These are phyloP conservation scores for Xylaria nigripes DNA, from an alignment of 495 filamentous ascomycete species.

Conservation along the genomic window DNA sequence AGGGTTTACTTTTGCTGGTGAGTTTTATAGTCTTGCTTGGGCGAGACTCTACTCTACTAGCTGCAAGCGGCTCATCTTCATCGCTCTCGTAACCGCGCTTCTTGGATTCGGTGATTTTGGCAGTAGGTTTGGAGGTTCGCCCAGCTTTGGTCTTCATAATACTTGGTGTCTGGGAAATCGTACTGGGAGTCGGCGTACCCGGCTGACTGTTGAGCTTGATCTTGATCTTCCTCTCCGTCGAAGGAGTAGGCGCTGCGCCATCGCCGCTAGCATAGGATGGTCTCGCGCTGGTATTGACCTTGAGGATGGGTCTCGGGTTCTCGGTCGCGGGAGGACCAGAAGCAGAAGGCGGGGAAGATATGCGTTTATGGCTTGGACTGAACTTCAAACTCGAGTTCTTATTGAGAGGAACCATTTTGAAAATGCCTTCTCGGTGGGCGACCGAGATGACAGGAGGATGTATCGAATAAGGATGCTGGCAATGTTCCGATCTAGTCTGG, in stretches of 20 bases:
- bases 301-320: constrained; percentile 25
- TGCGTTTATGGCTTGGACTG: constrained; percentile 18
- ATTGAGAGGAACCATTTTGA: constrained; percentile 17
- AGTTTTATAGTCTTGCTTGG: constrained; percentile 35
- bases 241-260: constrained; percentile 31
- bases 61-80: constrained; percentile 30
- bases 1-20: constrained; percentile 11
- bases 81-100: constrained; percentile 38
- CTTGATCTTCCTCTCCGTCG: constrained; percentile 43
- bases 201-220: constrained; percentile 44
- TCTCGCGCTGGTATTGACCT: constrained; percentile 28
- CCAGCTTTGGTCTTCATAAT: constrained; percentile 41
- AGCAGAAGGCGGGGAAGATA: constrained; percentile 17
- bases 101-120: constrained; percentile 36
- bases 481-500: background rate
- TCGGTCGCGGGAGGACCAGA: constrained; percentile 10
- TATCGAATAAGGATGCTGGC: background rate
- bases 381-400: constrained; percentile 22
- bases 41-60: constrained; percentile 15
- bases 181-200: constrained; percentile 32
- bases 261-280: constrained; percentile 19
- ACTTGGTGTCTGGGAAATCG: constrained; percentile 14
- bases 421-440: background rate
- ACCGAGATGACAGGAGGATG: background rate
- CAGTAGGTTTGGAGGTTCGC: constrained; percentile 38